Percentiles rank a stretch among this genome's conserved stretches.
Conservation (phyloP, 2,329 filamentous ascomycete species). For the Fusarium floridanum region DNA sequence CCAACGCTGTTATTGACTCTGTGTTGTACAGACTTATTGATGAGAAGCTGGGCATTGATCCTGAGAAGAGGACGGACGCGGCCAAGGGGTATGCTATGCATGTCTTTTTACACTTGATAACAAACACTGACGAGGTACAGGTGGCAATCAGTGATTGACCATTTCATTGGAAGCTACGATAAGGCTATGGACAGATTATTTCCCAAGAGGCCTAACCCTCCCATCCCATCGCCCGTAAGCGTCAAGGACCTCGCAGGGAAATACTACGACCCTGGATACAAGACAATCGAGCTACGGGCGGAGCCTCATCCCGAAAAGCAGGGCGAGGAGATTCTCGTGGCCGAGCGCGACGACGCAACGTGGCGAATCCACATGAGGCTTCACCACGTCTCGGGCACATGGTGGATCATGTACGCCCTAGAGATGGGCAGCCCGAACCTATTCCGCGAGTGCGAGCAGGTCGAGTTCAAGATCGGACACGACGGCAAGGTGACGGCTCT, state of each 20-base stretch:
- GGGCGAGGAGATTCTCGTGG: constrained; percentile 40
- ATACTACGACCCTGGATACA: constrained; percentile 60
- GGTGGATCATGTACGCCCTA: constrained; percentile 43
- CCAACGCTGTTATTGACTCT: constrained; percentile 48
- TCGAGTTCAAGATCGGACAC: constrained; percentile 30
- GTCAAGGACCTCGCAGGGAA: constrained; percentile 54
- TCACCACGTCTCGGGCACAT: constrained; percentile 46
- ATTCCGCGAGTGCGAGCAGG: constrained; percentile 18
- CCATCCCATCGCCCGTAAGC: constrained; percentile 52
- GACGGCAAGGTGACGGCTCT: constrained; percentile 30
- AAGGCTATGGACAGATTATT: constrained; percentile 53
- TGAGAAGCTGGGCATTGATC: constrained; percentile 45
- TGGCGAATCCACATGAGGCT: constrained; percentile 42
- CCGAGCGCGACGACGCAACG: constrained; percentile 39
- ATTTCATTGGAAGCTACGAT: constrained; percentile 37
- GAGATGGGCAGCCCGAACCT: not conserved
- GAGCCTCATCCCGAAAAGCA: constrained; percentile 23
- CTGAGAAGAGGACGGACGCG: constrained; percentile 34
- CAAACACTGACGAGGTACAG: constrained; percentile 12
- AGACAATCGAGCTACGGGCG: constrained; percentile 36
- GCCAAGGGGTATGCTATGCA: constrained; percentile 27
- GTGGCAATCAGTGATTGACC: constrained; percentile 14
- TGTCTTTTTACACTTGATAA: not conserved
- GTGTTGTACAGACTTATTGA: constrained; percentile 48
- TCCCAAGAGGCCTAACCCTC: constrained; percentile 52